Evolutionary conservation across 441 rosid species (phyloP), one percentile per base, ranked within the genome.

Genomic region (Omphalea diandra): DNA sequence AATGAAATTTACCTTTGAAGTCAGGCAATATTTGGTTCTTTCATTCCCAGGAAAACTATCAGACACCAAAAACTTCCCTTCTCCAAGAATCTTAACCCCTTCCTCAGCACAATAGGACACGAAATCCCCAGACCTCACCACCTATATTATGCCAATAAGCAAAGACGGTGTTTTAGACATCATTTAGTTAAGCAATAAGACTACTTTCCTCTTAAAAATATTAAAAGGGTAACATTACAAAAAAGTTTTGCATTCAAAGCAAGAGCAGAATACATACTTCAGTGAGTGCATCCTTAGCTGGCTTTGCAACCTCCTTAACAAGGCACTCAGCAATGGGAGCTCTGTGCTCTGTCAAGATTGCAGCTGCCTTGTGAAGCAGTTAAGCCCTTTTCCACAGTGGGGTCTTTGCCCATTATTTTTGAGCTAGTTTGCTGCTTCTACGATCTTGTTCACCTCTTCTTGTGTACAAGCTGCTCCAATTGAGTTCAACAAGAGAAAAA

Each of bases 11-110:
- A 32, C 97, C 96, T 91, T 89, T 18, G 97, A 91, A 67, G 97
- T 84, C 70, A 91, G 96, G 47, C 97, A 91, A 77, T 91, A 91
- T 85, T 88, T 91, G 75, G 96, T 88, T 75, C 97, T 89, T 65
- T 91, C 92, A 71, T 91, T 88, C 53, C 97, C 97, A 0, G 97
- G 97, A 78, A 91, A 91, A 73, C 92, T 91, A 73, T 91, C 97
- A 7, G 97, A 91, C 2, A 89, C 83, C 72, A 91, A 71, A 70
- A 89, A 89, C 74, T 84, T 87, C 52, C 97, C 97, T 80, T 91
- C 92, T 68, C 97, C 96, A 26, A 91, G 83, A 81, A 89, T 84
- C 79, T 96, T 80, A 53, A 89, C 97, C 53, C 97, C 97, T 79
- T 91, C 97, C 77, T 91, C 97, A 52, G 94, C 96, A 74, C 86